Base-by-base conservation (phyloP, 805 yeast species). In the Kodamaea sagamina region DNA sequence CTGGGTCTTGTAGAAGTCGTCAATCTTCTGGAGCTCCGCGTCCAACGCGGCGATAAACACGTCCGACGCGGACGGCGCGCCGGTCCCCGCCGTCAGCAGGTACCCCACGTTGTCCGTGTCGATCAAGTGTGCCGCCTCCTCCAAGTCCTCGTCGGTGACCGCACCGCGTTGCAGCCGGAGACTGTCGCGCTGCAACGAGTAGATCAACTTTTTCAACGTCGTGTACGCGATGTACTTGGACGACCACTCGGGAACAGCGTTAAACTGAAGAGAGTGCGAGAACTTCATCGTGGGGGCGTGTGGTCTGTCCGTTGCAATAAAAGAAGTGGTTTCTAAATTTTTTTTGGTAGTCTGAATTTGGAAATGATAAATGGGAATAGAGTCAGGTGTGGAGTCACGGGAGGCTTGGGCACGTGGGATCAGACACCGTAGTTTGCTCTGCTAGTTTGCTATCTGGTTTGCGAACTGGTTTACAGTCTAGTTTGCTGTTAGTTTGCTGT, bases 221-320 rank as follows among this genome's bases (percentile, higher is more conserved):
- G 96, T 86, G 64, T 92, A 92, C 43, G 95, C 90, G 44, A 92
- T 83, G 64, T 92, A 92, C 61, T 86, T 81, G 19, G 95, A 82
- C 9, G 96, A 80, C 99, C 99, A 92, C 63, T 93, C 98, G 1
- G 99, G 97, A 4, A 93, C 98, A 17, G 98, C 96, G 64, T 92
- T 92, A 67, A 92, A 90, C 74, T 92, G 97, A 50, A 92, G 70
- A 4, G 97, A 87, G 60, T 90, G 96, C 18, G 96, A 85, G 68
- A 92, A 92, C 77, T 92, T 92, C 99, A 92, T 92, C 32, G 21
- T 28, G 28, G 13, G 17, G 22, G 4, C 8, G 21, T n/a, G 19
- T 29, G 19, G 6, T 6, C 24, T 2, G 15, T 15, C 34, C 17
- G 15, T 13, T 29, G 11, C 17, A 9, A 6, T 15, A 29, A 16